A percentile compares a stretch with the other conserved stretches of the same genome.
These are phyloP conservation scores for Gynostemma pentaphyllum DNA, from an alignment of 306 rosid species.

Conservation along the genomic window DNA sequence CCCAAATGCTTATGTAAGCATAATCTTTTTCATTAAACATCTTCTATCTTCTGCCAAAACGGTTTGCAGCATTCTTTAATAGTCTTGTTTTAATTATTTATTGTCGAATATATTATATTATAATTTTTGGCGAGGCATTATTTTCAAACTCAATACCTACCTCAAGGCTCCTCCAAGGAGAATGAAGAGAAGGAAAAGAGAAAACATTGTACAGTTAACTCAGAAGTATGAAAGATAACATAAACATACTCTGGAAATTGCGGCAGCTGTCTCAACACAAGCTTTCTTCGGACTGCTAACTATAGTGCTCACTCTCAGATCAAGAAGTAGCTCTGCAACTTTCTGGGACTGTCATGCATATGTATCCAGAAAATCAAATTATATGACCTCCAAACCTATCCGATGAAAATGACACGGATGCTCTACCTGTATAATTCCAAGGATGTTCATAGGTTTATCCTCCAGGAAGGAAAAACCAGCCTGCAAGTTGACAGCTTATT, in stretches of 20 bases:
- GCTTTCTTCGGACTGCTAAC: conserved; percentile 64
- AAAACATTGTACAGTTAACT: conserved; percentile 6
- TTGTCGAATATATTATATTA: neutral
- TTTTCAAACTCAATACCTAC: neutral
- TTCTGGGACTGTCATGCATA: conserved; percentile 73
- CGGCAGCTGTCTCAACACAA: conserved; percentile 53
- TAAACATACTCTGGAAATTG: conserved; percentile 59
- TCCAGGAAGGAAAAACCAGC: conserved; percentile 29
- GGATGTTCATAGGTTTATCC: conserved; percentile 71
- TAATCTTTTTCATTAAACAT: neutral
- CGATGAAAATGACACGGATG: conserved; percentile 8
- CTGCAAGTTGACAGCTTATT: conserved; percentile 34
- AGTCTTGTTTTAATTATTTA: neutral
- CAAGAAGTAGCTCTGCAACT: conserved; percentile 83
- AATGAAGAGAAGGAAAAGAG: conserved; percentile 8
- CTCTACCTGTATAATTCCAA: conserved; percentile 78
- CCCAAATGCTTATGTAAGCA: neutral
- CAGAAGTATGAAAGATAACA: conserved; percentile 14
- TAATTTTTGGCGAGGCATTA: neutral
- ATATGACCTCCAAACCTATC: conserved; percentile 13
- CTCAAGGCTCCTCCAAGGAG: neutral
- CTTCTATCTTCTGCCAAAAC: neutral
- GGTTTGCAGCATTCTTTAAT: neutral
- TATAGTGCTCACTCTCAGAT: conserved; percentile 56
- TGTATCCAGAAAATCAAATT: conserved; percentile 19